These are phyloP conservation scores for Ceratocystis diversiconidia DNA, from an alignment of 2,329 filamentous ascomycete species.

Conservation along the genomic window DNA sequence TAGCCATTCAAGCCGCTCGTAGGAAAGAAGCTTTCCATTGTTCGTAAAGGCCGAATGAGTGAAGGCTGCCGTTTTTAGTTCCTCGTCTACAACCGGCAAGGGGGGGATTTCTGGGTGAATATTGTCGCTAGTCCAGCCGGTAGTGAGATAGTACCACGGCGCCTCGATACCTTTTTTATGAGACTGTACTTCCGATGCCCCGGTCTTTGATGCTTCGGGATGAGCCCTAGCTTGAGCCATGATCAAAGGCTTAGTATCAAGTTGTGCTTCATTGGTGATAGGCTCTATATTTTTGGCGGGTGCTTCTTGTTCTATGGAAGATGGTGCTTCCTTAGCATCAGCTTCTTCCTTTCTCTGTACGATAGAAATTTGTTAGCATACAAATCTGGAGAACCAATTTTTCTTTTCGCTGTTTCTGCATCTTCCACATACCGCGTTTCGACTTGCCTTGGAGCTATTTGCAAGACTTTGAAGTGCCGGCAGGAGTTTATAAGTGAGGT, in stretches of 20 bases:
- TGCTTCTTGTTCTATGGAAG: not conserved
- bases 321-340: not conserved
- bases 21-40: constrained; percentile 33
- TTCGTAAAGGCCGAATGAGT: constrained; percentile 43
- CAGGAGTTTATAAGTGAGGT: constrained; percentile 22
- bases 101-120: constrained; percentile 38
- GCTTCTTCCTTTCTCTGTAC: constrained; percentile 6
- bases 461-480: constrained; percentile 23
- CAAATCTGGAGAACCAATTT: not conserved
- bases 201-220: not conserved
- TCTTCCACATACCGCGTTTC: constrained; percentile 5
- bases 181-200: not conserved
- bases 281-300: not conserved
- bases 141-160: constrained; percentile 24
- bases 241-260: not conserved
- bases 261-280: not conserved
- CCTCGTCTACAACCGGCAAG: constrained; percentile 47
- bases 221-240: not conserved
- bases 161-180: constrained; percentile 15
- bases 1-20: constrained; percentile 77
- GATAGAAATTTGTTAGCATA: not conserved
- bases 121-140: constrained; percentile 37
- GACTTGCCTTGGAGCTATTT: constrained; percentile 7
- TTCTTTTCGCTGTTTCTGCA: not conserved
- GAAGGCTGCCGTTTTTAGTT: constrained; percentile 49